Conservation (phyloP, 2,329 filamentous ascomycete genomes). For the Trichophyton benhamiae region DNA sequence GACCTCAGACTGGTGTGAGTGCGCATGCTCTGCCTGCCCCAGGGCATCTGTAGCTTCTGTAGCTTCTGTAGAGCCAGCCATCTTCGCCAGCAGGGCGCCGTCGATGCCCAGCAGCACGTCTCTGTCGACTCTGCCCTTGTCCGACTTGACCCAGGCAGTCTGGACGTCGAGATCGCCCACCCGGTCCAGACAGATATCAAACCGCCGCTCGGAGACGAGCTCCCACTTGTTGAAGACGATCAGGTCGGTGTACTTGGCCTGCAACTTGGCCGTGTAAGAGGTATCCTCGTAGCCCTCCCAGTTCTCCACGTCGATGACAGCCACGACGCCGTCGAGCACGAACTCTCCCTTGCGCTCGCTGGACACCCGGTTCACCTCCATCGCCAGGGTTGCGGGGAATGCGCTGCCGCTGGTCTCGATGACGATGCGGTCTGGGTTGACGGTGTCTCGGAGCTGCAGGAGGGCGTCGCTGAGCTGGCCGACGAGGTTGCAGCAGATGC, state of each 20-base stretch:
- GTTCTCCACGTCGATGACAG: conserved; percentile 87
- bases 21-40: conserved; percentile 35
- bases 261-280: conserved; percentile 74
- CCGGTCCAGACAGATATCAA: conserved; percentile 66
- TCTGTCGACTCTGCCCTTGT: conserved; percentile 64
- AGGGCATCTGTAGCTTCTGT: conserved; percentile 12
- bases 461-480: conserved; percentile 78
- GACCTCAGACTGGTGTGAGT: conserved; percentile 68
- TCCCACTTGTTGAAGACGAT: conserved; percentile 95
- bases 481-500: conserved; percentile 97
- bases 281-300: conserved; percentile 89
- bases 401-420: conserved; percentile 87
- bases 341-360: conserved; percentile 51
- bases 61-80: conserved; percentile 33
- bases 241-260: conserved; percentile 80
- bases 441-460: conserved; percentile 51
- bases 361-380: conserved; percentile 73
- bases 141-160: conserved; percentile 72
- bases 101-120: conserved; percentile 81
- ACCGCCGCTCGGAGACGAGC: conserved; percentile 54
- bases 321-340: conserved; percentile 73
- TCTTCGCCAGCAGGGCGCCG: conserved; percentile 48
- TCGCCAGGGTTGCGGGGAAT: conserved; percentile 75
- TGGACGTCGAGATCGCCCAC: conserved; percentile 72
- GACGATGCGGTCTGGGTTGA: conserved; percentile 68